These are phyloP conservation scores for Annulohypoxylon maeteangense DNA, from an alignment of 495 filamentous ascomycete genomes.

Conservation along the genomic window DNA sequence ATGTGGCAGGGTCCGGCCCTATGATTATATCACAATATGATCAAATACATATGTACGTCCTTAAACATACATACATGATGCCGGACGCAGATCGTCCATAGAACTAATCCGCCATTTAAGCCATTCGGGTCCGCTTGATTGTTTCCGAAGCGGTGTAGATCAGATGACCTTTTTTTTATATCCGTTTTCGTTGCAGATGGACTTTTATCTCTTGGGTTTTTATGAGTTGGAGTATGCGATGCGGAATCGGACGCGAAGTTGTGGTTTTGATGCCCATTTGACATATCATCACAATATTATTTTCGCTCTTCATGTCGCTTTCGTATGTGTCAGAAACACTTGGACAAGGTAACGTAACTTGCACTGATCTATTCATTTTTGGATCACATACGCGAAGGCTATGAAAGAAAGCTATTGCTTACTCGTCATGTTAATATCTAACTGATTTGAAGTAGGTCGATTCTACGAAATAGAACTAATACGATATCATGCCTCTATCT, in stretches of 20 bases:
- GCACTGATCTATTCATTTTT: neutral
- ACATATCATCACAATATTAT: neutral
- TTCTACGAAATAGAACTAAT: neutral
- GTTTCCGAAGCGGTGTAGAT: slow-evolving; percentile 1
- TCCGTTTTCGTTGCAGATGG: neutral
- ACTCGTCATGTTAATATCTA: neutral
- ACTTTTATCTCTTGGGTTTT: neutral
- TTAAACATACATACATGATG: neutral
- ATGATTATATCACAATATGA: neutral
- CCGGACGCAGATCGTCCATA: neutral
- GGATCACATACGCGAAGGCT: no score
- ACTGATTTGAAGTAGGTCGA: neutral
- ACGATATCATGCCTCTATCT: neutral
- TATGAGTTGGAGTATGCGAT: neutral
- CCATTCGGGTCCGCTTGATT: neutral
- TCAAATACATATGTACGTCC: neutral
- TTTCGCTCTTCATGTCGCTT: neutral
- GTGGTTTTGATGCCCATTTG: neutral
- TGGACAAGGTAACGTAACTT: no score
- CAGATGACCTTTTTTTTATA: neutral
- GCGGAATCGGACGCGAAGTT: neutral
- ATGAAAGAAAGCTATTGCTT: neutral
- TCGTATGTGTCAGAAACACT: neutral
- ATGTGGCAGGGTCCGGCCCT: neutral
- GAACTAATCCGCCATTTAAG: neutral